Evolutionary conservation across 2,329 filamentous ascomycete genomes (phyloP).

Genomic region (Penicillium digitatum): DNA sequence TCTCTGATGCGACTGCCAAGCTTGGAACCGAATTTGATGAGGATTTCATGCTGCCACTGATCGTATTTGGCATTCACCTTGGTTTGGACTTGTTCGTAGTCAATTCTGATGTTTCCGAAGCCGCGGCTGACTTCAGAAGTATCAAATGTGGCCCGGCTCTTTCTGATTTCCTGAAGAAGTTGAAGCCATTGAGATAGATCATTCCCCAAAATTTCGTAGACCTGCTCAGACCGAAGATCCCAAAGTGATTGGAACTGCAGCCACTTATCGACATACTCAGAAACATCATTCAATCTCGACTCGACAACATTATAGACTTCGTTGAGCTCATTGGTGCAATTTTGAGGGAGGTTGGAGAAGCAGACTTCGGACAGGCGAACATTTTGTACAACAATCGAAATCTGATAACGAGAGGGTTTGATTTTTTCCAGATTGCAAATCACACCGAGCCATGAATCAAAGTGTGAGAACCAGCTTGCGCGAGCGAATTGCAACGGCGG

Average conservation of each 20-base stretch:
- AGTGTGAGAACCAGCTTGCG: constrained; percentile 86
- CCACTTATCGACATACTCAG: constrained; percentile 93
- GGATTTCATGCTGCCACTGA: constrained; percentile 97
- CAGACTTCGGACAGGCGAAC: constrained; percentile 47
- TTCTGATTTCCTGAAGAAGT: constrained; percentile 92
- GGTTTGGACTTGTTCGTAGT: constrained; percentile 97
- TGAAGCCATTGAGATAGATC: constrained; percentile 91
- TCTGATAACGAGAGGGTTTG: constrained; percentile 92
- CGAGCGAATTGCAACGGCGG: constrained; percentile 88
- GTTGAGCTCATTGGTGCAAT: constrained; percentile 74
- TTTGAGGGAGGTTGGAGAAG: constrained; percentile 79
- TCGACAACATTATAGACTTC: constrained; percentile 81
- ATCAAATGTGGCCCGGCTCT: constrained; percentile 93
- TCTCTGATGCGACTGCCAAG: constrained; percentile 89
- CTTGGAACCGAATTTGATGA: constrained; percentile 85
- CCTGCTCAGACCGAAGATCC: constrained; percentile 94
- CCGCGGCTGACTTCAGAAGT: constrained; percentile 89
- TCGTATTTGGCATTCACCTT: constrained; percentile 99
- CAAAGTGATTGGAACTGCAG: constrained; percentile 96
- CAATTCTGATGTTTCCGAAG: constrained; percentile 91
- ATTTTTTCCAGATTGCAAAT: constrained; percentile 91
- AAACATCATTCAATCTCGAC: constrained; percentile 73
- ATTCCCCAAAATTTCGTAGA: constrained; percentile 87
- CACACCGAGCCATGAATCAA: constrained; percentile 89
- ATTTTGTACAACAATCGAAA: constrained; percentile 59